Conservation (phyloP, 306 rosid genomes). For the Carpinus viminea region DNA sequence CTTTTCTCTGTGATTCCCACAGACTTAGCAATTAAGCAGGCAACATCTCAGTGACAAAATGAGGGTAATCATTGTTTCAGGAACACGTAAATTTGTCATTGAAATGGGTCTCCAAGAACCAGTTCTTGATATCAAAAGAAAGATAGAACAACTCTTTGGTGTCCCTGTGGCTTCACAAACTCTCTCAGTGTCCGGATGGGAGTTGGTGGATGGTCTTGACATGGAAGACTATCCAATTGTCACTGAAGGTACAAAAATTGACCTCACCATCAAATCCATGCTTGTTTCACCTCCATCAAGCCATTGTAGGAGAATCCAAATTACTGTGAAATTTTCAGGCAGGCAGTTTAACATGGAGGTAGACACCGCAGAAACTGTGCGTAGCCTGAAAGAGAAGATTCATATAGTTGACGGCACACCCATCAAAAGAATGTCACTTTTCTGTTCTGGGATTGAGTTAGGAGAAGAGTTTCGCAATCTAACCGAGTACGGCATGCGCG, state of each 20-base stretch:
- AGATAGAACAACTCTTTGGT: constrained; percentile 67
- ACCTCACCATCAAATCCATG: constrained; percentile 54
- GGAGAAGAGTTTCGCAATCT: constrained; percentile 59
- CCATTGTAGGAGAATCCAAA: constrained; percentile 43
- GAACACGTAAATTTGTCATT: constrained; percentile 45
- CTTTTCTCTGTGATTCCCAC: constrained; percentile 6
- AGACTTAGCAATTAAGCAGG: not conserved
- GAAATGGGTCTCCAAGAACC: constrained; percentile 63
- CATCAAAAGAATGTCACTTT: constrained; percentile 62
- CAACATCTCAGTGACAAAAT: constrained; percentile 28
- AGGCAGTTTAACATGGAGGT: constrained; percentile 58
- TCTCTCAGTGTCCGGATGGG: constrained; percentile 71
- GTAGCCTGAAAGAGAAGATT: constrained; percentile 76
- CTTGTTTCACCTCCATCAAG: constrained; percentile 14
- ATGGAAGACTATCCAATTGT: constrained; percentile 88
- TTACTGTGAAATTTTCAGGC: constrained; percentile 55
- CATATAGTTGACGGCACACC: constrained; percentile 65
- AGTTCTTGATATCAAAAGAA: constrained; percentile 61
- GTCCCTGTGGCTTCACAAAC: constrained; percentile 61
- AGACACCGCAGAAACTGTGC: constrained; percentile 63
- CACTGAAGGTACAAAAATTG: constrained; percentile 69
- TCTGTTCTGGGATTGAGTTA: constrained; percentile 57
- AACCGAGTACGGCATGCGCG: constrained; percentile 61
- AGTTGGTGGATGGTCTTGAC: constrained; percentile 79
- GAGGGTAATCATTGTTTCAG: constrained; percentile 46